Conservation (phyloP, 108 stramenopile genomes). For the Fragilaria radians region DNA sequence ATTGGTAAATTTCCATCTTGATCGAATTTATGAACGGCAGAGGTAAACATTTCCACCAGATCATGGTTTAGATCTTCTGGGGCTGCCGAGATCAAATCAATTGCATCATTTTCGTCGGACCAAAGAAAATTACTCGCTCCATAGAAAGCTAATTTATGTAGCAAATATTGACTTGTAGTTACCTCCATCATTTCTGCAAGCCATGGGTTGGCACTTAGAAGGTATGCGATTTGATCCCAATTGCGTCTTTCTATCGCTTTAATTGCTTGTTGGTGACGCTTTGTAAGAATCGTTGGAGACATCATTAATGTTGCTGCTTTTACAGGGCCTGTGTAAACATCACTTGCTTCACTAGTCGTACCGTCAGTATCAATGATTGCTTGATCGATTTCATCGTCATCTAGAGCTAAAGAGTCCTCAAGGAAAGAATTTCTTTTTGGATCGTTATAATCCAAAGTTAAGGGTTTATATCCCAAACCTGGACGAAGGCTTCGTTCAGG, state of each 20-base stretch:
- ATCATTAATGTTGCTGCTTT: slow-evolving; percentile 48
- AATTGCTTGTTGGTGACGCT: slow-evolving; percentile 73
- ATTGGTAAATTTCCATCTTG: slow-evolving; percentile 80
- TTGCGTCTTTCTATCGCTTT: slow-evolving; percentile 61
- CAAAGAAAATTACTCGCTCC: slow-evolving; percentile 29
- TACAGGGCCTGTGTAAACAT: slow-evolving; percentile 14
- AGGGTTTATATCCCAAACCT: background rate
- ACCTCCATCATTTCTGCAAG: slow-evolving; percentile 84
- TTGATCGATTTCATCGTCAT: slow-evolving; percentile 7
- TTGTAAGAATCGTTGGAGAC: slow-evolving; percentile 73
- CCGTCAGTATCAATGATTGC: slow-evolving; percentile 78
- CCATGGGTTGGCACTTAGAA: slow-evolving; percentile 77
- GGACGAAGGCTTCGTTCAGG: slow-evolving; percentile 4
- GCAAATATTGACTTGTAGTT: slow-evolving; percentile 68
- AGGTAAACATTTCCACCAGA: slow-evolving; percentile 54
- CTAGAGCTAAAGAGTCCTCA: slow-evolving; percentile 5
- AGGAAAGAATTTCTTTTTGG: slow-evolving; percentile 10
- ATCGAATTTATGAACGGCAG: slow-evolving; percentile 77
- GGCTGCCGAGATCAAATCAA: slow-evolving; percentile 14
- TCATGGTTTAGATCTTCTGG: slow-evolving; percentile 45
- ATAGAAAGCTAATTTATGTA: slow-evolving; percentile 72
- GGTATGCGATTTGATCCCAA: slow-evolving; percentile 71
- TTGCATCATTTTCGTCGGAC: slow-evolving; percentile 8
- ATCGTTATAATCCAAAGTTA: slow-evolving; percentile 8
- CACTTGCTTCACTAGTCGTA: slow-evolving; percentile 37